Evolutionary conservation across 192 early-diverging fungal species (phyloP).

Genomic region (Obelidium mucronatum): DNA sequence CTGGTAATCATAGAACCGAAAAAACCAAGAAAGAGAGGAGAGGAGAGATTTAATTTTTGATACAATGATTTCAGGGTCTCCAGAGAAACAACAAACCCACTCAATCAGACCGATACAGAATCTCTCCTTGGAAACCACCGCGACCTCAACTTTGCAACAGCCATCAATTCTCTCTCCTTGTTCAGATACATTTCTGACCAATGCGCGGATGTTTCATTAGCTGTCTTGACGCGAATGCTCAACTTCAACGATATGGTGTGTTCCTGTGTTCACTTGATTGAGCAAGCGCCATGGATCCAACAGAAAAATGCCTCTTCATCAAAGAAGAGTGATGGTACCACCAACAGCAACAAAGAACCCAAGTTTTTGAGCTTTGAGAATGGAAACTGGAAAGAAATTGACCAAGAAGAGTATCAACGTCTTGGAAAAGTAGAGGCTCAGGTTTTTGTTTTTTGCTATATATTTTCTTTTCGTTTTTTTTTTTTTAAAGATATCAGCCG

Average conservation of each 20-base stretch:
- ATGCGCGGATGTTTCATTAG: slow-evolving; percentile 41
- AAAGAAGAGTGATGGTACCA: too few species aligned
- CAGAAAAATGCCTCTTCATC: slow-evolving; percentile 9
- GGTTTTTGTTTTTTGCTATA: slow-evolving; percentile 24
- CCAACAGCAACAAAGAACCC: neutral
- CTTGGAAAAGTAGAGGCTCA: slow-evolving; percentile 56
- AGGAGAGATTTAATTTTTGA: neutral
- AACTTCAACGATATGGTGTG: slow-evolving; percentile 48
- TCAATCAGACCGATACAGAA: neutral
- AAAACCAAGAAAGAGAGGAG: too few species aligned
- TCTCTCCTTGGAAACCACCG: slow-evolving; percentile 18
- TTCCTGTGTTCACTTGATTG: slow-evolving; percentile 43
- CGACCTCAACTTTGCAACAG: slow-evolving; percentile 48
- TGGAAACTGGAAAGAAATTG: slow-evolving; percentile 47
- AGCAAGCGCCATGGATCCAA: slow-evolving; percentile 51
- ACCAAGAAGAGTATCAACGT: slow-evolving; percentile 41
- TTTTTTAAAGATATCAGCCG: too few species aligned
- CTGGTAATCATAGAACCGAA: slow-evolving; percentile 37
- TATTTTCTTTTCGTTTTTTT: neutral
- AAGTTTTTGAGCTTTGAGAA: slow-evolving; percentile 45
- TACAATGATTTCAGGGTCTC: neutral
- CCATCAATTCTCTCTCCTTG: slow-evolving; percentile 48
- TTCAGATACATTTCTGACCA: slow-evolving; percentile 53
- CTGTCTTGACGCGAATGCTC: slow-evolving; percentile 45
- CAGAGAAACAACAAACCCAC: neutral